Evolutionary conservation across 148 eudicot genomes (phyloP).

Genomic region (Vaccinium corymbosum): DNA sequence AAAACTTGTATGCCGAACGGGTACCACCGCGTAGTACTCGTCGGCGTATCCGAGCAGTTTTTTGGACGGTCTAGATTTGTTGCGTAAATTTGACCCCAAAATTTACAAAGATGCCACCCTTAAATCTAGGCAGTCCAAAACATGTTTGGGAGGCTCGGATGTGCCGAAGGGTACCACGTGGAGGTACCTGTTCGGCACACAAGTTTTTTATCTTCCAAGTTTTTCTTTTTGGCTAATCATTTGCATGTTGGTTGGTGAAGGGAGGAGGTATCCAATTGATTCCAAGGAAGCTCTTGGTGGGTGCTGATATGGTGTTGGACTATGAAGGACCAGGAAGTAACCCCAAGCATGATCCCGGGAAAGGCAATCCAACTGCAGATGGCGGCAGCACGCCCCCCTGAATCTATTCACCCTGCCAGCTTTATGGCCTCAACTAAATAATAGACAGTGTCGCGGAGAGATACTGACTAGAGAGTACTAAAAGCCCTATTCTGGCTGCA

Average conservation of each 20-base stretch:
- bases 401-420: constrained; percentile 1
- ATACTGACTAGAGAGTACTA: not conserved
- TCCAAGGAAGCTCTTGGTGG: constrained; percentile 57
- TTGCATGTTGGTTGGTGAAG: not conserved
- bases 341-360: constrained; percentile 73
- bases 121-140: too few relatives aligned
- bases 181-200: too few relatives aligned
- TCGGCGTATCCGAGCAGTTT: too few relatives aligned
- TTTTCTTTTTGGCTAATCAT: not conserved
- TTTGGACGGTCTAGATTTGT: too few relatives aligned
- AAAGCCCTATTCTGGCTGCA: not conserved
- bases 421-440: not conserved
- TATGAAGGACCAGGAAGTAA: constrained; percentile 70
- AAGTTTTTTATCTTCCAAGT: too few relatives aligned
- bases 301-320: constrained; percentile 36
- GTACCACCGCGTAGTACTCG: too few relatives aligned
- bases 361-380: constrained; percentile 37
- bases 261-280: constrained; percentile 25
- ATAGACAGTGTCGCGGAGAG: not conserved
- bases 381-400: constrained; percentile 37
- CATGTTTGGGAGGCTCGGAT: too few relatives aligned
- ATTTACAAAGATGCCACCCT: too few relatives aligned
- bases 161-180: too few relatives aligned
- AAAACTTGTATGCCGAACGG: too few relatives aligned
- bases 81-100: too few relatives aligned